A percentile compares a stretch with the other conserved stretches of the same genome.
phyloP scores from a whole-genome alignment of 371 early-diverging fungal species.

The Scutellospora calospora region DNA sequence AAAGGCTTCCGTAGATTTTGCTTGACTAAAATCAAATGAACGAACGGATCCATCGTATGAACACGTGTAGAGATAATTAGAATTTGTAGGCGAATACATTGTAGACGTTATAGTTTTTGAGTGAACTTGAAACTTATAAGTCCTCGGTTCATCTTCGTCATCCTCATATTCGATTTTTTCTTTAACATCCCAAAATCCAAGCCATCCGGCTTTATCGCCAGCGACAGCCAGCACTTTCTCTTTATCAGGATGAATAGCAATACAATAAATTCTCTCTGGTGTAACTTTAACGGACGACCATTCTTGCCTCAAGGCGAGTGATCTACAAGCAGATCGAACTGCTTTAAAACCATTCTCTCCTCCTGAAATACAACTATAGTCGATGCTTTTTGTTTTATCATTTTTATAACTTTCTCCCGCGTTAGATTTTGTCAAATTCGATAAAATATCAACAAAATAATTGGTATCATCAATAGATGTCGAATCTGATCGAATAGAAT shows the following conservation, averaged over 20 bases:
- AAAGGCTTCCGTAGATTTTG: conserved; percentile 60
- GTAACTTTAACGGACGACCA: conserved; percentile 62
- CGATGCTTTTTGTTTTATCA: not conserved
- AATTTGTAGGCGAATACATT: conserved; percentile 60
- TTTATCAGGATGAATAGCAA: conserved; percentile 71
- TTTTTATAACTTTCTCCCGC: not conserved
- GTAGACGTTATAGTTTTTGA: conserved; percentile 62
- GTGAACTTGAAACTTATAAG: conserved; percentile 69
- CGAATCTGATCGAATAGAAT: not conserved
- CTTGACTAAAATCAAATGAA: conserved; percentile 67
- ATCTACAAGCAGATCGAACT: not conserved
- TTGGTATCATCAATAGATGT: conserved; percentile 9
- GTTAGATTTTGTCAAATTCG: not conserved
- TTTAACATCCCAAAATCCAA: conserved; percentile 76
- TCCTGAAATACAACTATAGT: conserved; percentile 3
- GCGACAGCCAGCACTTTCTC: conserved; percentile 67
- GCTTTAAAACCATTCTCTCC: not conserved
- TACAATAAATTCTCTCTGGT: conserved; percentile 62
- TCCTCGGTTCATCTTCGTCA: conserved; percentile 58
- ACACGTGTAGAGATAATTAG: conserved; percentile 61
- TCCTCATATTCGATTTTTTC: conserved; percentile 50
- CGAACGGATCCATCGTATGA: conserved; percentile 76
- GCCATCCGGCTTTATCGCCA: conserved; percentile 67
- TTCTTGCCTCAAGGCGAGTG: not conserved
- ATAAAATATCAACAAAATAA: not conserved